Percentiles rank a stretch among this genome's conserved stretches.
Evolutionary conservation across 805 yeast species (phyloP).

Genomic region (Saccharomyces mikatae): DNA sequence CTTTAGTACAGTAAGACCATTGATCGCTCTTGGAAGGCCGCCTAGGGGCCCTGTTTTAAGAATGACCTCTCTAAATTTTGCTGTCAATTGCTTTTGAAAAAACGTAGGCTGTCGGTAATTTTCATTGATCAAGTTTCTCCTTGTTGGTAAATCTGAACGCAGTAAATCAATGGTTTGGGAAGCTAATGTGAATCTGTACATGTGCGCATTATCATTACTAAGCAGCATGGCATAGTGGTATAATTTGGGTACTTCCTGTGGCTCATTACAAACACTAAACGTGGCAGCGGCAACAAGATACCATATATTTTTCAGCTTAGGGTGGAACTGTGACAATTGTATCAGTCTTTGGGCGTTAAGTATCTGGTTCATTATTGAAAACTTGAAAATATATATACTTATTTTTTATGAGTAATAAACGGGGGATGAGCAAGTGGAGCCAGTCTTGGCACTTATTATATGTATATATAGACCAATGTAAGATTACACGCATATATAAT

Average conservation of each 20-base stretch:
- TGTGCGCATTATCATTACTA: constrained; percentile 13
- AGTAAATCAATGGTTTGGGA: constrained; percentile 15
- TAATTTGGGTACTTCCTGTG: constrained; percentile 68
- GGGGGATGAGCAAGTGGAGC: neutral
- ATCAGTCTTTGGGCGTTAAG: constrained; percentile 25
- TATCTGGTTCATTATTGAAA: constrained; percentile 13
- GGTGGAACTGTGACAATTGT: constrained; percentile 34
- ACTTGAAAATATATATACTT: neutral
- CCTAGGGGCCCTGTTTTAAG: constrained; percentile 70
- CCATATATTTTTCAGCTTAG: constrained; percentile 56
- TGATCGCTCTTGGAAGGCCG: constrained; percentile 82
- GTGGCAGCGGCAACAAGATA: constrained; percentile 74
- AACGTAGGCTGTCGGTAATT: constrained; percentile 16
- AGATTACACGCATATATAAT: neutral
- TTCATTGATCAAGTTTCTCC: constrained; percentile 11
- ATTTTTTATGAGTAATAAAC: neutral
- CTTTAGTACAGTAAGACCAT: constrained; percentile 58
- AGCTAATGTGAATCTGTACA: constrained; percentile 15
- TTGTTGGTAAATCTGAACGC: constrained; percentile 4
- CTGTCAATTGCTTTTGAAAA: constrained; percentile 31
- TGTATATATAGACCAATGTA: neutral
- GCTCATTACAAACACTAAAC: constrained; percentile 71
- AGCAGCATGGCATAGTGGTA: constrained; percentile 56
- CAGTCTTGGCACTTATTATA: neutral
- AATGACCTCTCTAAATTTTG: constrained; percentile 65